Percentiles rank a stretch among this genome's conserved stretches.
Evolutionary conservation across 1,139 yeast genomes (phyloP).

Genomic region (Chernovozyma sophiae-reginae): DNA sequence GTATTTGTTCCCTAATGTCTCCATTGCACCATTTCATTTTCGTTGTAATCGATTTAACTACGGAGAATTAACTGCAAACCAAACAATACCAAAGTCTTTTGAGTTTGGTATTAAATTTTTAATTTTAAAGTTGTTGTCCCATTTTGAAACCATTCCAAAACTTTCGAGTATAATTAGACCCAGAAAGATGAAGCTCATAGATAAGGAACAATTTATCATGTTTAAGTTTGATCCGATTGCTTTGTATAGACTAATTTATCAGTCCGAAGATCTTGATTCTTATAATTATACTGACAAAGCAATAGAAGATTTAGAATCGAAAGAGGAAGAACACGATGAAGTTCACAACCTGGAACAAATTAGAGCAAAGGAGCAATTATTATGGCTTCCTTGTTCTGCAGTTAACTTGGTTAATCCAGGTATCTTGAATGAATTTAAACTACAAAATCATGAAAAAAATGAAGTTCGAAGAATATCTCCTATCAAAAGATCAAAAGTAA

Average conservation of each 20-base stretch:
- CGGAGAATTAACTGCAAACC: conserved; percentile 14
- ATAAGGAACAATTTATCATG: conserved; percentile 8
- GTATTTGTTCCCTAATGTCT: conserved; percentile 25
- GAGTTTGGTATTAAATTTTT: conserved; percentile 6
- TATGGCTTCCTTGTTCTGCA: conserved; percentile 16
- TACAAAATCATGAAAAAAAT: conserved; percentile 2
- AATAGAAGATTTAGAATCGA: background rate
- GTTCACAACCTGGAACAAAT: background rate
- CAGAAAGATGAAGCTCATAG: conserved; percentile 5
- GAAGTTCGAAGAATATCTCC: conserved; percentile 4
- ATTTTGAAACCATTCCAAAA: conserved; percentile 1
- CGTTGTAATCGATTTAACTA: conserved; percentile 18
- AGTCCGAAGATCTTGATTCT: too few relatives aligned
- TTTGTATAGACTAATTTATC: conserved; percentile 2
- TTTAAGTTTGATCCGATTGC: conserved; percentile 8
- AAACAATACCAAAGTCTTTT: conserved; percentile 5
- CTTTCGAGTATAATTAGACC: conserved; percentile 2
- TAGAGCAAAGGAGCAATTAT: conserved; percentile 1
- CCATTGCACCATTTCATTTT: conserved; percentile 16
- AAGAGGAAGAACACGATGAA: background rate
- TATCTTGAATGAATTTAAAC: conserved; percentile 8
- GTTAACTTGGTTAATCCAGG: conserved; percentile 10
- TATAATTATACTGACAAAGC: background rate
- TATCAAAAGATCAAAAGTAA: conserved; percentile 1
- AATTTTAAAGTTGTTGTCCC: conserved; percentile 7